Conservation (phyloP, 2,329 filamentous ascomycete species). For the Aspergillus fischeri region DNA sequence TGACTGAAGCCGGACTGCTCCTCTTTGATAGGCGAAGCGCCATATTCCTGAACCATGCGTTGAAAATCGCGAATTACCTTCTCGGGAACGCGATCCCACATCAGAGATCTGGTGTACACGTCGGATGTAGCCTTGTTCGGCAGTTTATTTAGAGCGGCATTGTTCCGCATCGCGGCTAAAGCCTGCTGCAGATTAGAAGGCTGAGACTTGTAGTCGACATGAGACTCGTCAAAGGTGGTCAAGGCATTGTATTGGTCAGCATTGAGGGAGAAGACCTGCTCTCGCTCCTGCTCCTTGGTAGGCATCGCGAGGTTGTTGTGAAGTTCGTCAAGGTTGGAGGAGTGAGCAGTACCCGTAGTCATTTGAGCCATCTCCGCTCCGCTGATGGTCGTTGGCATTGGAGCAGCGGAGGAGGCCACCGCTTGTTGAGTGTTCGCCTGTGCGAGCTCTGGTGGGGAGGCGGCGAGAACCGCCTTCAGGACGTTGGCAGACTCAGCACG, state of each 20-base stretch:
- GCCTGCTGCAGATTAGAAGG: slow-evolving; percentile 54
- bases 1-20: slow-evolving; percentile 21
- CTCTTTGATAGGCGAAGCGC: slow-evolving; percentile 30
- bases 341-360: slow-evolving; percentile 23
- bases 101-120: slow-evolving; percentile 84
- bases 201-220: slow-evolving; percentile 34
- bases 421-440: slow-evolving; percentile 46
- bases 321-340: slow-evolving; percentile 57
- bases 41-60: slow-evolving; percentile 79
- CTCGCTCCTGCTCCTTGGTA: slow-evolving; percentile 78
- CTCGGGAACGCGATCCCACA: slow-evolving; percentile 89
- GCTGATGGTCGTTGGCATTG: slow-evolving; percentile 32
- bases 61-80: slow-evolving; percentile 92
- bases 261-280: slow-evolving; percentile 83
- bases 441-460: slow-evolving; percentile 43
- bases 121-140: slow-evolving; percentile 63
- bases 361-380: slow-evolving; percentile 39
- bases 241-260: slow-evolving; percentile 85
- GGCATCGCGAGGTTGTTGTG: slow-evolving; percentile 68
- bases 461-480: slow-evolving; percentile 43
- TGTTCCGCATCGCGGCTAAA: slow-evolving; percentile 70
- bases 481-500: slow-evolving; percentile 46
- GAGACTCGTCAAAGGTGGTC: slow-evolving; percentile 60
- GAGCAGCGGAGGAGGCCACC: slow-evolving; percentile 20
- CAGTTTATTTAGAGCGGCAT: slow-evolving; percentile 59